Evolutionary conservation across 257 asterid species (phyloP), one percentile per base, ranked within the genome.

Genomic region (Nyctanthes arbortristis): DNA sequence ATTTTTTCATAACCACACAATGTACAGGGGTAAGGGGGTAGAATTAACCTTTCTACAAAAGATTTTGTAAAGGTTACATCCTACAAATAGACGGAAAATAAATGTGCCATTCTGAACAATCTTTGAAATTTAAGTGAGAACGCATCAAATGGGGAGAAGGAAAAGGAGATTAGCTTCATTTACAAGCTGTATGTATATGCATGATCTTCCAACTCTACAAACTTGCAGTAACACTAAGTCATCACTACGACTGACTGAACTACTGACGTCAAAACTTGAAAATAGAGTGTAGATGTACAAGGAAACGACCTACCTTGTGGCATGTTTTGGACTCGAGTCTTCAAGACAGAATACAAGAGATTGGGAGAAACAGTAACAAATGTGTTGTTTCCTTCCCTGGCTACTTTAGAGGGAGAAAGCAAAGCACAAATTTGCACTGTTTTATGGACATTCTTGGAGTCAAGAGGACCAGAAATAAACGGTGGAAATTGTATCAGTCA

Each of bases 401-500:
- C n/a, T n/a, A n/a, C n/a, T n/a, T 4, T 14, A 13, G 54, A 14
- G 54, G 22, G 4, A 6, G 10, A n/a, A 43, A 43, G 54, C 14
- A 5, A 43, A 13, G 22, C 54, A 43, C 54, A 14, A 43, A 43
- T 14, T n/a, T 16, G 54, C 54, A 43, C 20, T 22, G 14, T 43
- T 22, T 14, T 16, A 43, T 14, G 3, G n/a, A 12, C 18, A n/a
- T n/a, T n/a, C n/a, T n/a, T n/a, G n/a, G n/a, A n/a, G n/a, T n/a
- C n/a, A n/a, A n/a, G n/a, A n/a, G n/a, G n/a, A n/a, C n/a, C n/a
- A 20, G 61, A 25, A n/a, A n/a, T n/a, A n/a, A n/a, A n/a, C 4
- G 16, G 39, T 12, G 31, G 36, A 28, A 61, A n/a, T 27, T 35
- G 3, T 31, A 28, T 86, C 74, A 89, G 69, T 88, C 93, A 72